These are phyloP conservation scores for Purpureocillium lavendulum DNA, from an alignment of 2,329 filamentous ascomycete genomes.

Conservation along the genomic window DNA sequence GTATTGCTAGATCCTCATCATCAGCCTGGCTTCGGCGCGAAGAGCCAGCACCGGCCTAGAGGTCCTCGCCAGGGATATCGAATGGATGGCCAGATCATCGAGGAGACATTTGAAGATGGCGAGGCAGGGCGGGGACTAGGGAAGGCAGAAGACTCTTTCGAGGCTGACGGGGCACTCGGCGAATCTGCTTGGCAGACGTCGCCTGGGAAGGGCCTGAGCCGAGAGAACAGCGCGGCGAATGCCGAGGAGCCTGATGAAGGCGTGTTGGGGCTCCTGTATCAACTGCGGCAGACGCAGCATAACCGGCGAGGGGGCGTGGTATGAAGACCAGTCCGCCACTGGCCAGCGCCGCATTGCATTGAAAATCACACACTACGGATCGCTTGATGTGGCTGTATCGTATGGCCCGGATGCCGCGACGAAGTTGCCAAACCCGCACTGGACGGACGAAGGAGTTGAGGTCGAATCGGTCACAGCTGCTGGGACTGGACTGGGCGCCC, in stretches of 20 bases:
- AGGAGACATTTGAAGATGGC: conserved; percentile 45
- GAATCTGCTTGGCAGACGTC: conserved; percentile 54
- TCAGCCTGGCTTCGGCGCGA: conserved; percentile 45
- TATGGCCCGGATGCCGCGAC: too few species aligned
- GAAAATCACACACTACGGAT: too few species aligned
- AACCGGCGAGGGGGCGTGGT: conserved; percentile 36
- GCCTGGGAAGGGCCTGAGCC: conserved; percentile 39
- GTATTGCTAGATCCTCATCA: conserved; percentile 69
- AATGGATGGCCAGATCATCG: conserved; percentile 42
- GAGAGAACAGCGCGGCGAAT: conserved; percentile 41
- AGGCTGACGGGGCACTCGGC: conserved; percentile 40
- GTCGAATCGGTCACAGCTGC: too few species aligned
- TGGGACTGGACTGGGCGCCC: too few species aligned
- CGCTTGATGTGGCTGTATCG: too few species aligned
- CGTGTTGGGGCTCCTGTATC: conserved; percentile 49
- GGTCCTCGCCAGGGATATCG: conserved; percentile 36
- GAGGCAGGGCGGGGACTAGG: conserved; percentile 32
- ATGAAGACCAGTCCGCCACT: conserved; percentile 3
- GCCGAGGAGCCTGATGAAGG: conserved; percentile 41
- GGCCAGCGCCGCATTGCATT: too few species aligned
- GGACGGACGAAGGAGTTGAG: too few species aligned
- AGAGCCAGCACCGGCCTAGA: conserved; percentile 38
- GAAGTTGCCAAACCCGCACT: too few species aligned
- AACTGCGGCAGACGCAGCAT: conserved; percentile 49
- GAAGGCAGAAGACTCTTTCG: conserved; percentile 46